Base-by-base conservation (phyloP, 352 stramenopile genomes). In the Phytophthora ohioensis region DNA sequence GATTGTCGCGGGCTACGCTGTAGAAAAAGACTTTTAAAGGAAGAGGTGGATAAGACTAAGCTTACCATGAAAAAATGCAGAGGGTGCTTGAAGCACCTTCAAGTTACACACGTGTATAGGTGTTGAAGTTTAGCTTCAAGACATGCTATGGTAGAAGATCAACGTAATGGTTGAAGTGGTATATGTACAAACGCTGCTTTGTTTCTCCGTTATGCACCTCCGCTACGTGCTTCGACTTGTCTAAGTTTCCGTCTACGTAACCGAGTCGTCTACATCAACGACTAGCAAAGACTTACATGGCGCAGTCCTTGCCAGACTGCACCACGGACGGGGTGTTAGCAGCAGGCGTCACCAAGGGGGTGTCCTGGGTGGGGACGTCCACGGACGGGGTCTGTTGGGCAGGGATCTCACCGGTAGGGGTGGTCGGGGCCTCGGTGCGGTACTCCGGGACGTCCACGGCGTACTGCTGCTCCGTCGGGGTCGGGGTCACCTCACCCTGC, bases 171-270 rank as follows among this genome's bases (percentile, higher is more conserved):
- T 52, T 53, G 13, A 73, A 64, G 52, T 55, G 51, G 35, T 68
- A 76, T 62, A 3, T 69, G 69, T 73, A 69, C 57, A 65, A 64
- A 71, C 52, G 57, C 47, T 69, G 45, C 63, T 75, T n/a, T 56
- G 53, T 36, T 43, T 62, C 57, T 76, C 46, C 57, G 35, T 77
- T 71, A 73, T 73, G 53, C 64, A 77, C 48, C 42, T 69, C 52
- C 31, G 48, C 64, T 73, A 65, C 53, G 30, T 55, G 55, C 38
- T 69, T 67, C 43, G 48, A 64, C 42, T 39, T 10, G 51, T 63
- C 41, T 11, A 47, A 51, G 35, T 69, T 63, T 48, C 27, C 34
- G 57, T 31, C 49, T 17, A 64, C 35, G 62, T 55, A 59, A 41
- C 49, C 12, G 53, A 58, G 54, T 63, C 54, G 45, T 72, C 51